Evolutionary conservation across 2,329 filamentous ascomycete genomes (phyloP).

Genomic region (Aspergillus phoenicis): DNA sequence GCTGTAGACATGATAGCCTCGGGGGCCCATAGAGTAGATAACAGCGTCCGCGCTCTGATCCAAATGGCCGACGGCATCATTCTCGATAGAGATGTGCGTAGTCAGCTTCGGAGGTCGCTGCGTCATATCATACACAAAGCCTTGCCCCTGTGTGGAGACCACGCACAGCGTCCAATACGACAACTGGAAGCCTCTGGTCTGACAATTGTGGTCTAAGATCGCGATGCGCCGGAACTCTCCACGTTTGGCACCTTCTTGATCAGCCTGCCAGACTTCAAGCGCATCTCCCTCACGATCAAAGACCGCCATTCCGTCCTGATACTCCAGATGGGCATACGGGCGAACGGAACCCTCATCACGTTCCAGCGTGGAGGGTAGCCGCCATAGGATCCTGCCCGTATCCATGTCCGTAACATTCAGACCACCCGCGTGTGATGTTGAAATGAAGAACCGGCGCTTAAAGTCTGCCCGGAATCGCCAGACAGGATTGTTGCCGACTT

Average conservation of each 20-base stretch:
- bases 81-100: slow-evolving; percentile 43
- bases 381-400: slow-evolving; percentile 45
- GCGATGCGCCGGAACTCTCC: slow-evolving; percentile 47
- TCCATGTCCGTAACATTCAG: slow-evolving; percentile 53
- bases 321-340: slow-evolving; percentile 51
- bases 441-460: slow-evolving; percentile 49
- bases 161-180: slow-evolving; percentile 49
- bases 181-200: slow-evolving; percentile 52
- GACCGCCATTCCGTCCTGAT: slow-evolving; percentile 50
- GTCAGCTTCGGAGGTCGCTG: slow-evolving; percentile 36
- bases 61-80: slow-evolving; percentile 49
- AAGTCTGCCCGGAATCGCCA: slow-evolving; percentile 53
- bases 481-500: slow-evolving; percentile 45
- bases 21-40: slow-evolving; percentile 48
- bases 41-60: slow-evolving; percentile 47
- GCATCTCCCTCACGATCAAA: slow-evolving; percentile 50
- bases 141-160: slow-evolving; percentile 47
- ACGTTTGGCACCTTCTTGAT: slow-evolving; percentile 34
- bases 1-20: slow-evolving; percentile 48
- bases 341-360: slow-evolving; percentile 37
- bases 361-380: slow-evolving; percentile 32
- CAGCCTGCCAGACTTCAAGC: slow-evolving; percentile 50
- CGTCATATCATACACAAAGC: slow-evolving; percentile 51
- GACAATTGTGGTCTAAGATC: slow-evolving; percentile 45
- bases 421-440: slow-evolving; percentile 50